Conservation (phyloP, 1,139 yeast species). For the Suhomyces panamericanus region DNA sequence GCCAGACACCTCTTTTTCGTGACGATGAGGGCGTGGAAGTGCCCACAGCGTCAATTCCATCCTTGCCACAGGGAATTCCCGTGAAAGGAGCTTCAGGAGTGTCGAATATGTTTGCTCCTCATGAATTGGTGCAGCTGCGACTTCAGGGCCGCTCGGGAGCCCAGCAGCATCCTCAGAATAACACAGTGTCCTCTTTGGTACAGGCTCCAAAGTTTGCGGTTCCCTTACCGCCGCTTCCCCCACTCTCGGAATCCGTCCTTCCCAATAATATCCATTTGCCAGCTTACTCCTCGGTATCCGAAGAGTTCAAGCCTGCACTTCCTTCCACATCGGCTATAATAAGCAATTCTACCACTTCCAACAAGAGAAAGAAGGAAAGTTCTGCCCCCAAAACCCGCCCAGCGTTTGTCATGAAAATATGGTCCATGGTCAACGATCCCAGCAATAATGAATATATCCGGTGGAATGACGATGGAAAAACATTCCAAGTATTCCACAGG, state of each 20-base stretch:
- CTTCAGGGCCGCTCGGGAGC: slow-evolving; percentile 13
- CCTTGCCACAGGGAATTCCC: background rate
- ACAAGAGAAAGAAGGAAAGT: slow-evolving; percentile 33
- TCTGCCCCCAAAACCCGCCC: slow-evolving; percentile 55
- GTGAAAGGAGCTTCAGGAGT: background rate
- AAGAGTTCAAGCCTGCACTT: slow-evolving; percentile 8
- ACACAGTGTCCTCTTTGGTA: slow-evolving; percentile 6
- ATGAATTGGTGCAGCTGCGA: slow-evolving; percentile 6
- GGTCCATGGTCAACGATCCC: slow-evolving; percentile 93
- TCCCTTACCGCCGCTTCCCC: slow-evolving; percentile 35
- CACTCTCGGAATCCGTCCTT: slow-evolving; percentile 38
- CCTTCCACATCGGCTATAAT: slow-evolving; percentile 1
- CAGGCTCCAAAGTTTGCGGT: slow-evolving; percentile 14
- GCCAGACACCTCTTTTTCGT: slow-evolving; percentile 9
- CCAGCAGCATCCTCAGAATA: slow-evolving; percentile 9
- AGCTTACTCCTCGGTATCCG: slow-evolving; percentile 13
- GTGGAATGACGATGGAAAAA: slow-evolving; percentile 85
- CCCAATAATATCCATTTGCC: slow-evolving; percentile 26
- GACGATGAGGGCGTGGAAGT: slow-evolving; percentile 2
- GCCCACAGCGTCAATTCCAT: background rate
- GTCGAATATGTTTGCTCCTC: slow-evolving; percentile 4
- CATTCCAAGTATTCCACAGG: slow-evolving; percentile 80
- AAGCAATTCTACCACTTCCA: slow-evolving; percentile 13
- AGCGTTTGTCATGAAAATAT: slow-evolving; percentile 86
- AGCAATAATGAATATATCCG: slow-evolving; percentile 66